Base-by-base conservation (phyloP, 2,329 filamentous ascomycete species). In the Sarocladium strictum region DNA sequence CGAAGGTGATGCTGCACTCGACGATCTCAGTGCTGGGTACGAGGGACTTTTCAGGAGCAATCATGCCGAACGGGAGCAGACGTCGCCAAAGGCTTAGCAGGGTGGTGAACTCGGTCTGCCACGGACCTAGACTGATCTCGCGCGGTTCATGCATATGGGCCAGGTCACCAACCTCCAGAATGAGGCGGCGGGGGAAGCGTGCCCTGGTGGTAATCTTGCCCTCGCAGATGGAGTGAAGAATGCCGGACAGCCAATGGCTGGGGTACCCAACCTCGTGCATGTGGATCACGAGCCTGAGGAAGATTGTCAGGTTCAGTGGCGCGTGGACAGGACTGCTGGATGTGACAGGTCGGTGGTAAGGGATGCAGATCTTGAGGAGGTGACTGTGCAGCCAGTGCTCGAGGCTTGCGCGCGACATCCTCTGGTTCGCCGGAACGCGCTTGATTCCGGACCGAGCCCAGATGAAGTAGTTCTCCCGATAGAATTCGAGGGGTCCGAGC, bases 331-430 rank as follows among this genome's bases (percentile, higher is more conserved):
- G 60, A 2, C 52, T 32, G 17, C 40, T 35, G 43, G 54, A 61
- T 27, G 37, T 19, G 5, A 53, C 40, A 5, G 56, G 57, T 2
- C 62, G 60, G 2, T 40, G 49, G 40, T 58, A 58, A 2, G 62
- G 64, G 2, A 67, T 27, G 19, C 61, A 62, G 19, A 65, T 57
- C 54, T 66, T 66, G 40, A 65, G 55, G 14, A 64, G 58, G 29
- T 62, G 56, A 3, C 38, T 54, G 35, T 64, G 57, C 2, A 64
- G 45, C 60, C 60, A 66, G 19, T 59, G 59, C 35, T 65, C 62
- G 10, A 65, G 58, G 26, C 3, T 58, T 60, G 2, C 59, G 32
- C 40, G 63, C 56, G 24, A 60, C 53, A 37, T 56, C 53, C 2
- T 21, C 40, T 43, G 17, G 40, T 43, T 23, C 3, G 11, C 7